Evolutionary conservation across 257 asterid species (phyloP).

Genomic region (Solanum bukasovii): DNA sequence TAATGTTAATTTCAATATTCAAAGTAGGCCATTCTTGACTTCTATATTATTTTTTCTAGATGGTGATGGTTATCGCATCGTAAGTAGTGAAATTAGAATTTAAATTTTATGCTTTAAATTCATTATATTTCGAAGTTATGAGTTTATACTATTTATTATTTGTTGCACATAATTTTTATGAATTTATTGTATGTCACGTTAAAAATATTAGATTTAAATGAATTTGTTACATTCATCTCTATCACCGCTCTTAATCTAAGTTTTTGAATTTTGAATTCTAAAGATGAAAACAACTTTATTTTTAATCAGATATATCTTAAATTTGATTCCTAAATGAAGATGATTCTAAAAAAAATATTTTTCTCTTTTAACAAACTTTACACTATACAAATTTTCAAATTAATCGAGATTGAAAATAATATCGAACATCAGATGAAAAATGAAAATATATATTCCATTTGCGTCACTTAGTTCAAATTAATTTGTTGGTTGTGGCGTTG

Average conservation of each 20-base stretch:
- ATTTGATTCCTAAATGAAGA: too few relatives aligned
- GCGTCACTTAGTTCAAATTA: neutral
- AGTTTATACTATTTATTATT: neutral
- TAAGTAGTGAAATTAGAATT: neutral
- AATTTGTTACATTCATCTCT: neutral
- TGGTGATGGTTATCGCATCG: fast-evolving
- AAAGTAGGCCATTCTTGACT: neutral
- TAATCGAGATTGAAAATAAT: neutral
- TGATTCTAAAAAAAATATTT: too few relatives aligned
- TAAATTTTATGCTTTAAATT: neutral
- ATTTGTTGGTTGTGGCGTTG: neutral
- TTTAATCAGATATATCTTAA: too few relatives aligned
- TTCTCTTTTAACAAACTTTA: neutral
- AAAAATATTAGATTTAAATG: neutral
- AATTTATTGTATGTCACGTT: neutral
- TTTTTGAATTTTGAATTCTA: neutral
- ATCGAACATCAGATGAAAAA: neutral
- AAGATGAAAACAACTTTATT: neutral
- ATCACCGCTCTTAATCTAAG: too few relatives aligned
- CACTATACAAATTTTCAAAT: neutral
- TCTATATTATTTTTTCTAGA: neutral
- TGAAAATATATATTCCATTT: neutral
- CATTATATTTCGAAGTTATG: neutral
- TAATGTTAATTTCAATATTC: neutral
- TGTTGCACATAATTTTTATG: neutral